Evolutionary conservation across 2,329 filamentous ascomycete genomes (phyloP).

Genomic region (Xylariaceae sp.): DNA sequence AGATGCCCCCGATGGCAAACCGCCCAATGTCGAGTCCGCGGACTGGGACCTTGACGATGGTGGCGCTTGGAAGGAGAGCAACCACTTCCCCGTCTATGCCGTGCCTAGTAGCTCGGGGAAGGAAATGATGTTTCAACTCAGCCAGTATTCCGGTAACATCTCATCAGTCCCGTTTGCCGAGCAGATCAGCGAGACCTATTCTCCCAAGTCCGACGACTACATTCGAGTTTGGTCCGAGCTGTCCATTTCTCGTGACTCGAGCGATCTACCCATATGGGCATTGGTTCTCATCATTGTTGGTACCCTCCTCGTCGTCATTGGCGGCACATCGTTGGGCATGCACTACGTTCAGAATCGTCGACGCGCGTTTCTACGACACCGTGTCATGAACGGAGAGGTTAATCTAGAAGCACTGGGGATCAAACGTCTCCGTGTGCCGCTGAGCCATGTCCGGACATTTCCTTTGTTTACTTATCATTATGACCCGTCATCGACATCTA

Average conservation of each 20-base stretch:
- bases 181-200: conserved; percentile 52
- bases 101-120: conserved; percentile 65
- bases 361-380: conserved; percentile 61
- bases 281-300: conserved; percentile 70
- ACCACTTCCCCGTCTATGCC: conserved; percentile 78
- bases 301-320: conserved; percentile 65
- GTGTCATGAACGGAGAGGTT: conserved; percentile 74
- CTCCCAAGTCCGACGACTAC: conserved; percentile 54
- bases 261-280: conserved; percentile 74
- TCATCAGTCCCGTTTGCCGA: conserved; percentile 55
- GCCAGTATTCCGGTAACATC: conserved; percentile 73
- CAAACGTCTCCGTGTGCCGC: conserved; percentile 74
- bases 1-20: conserved; percentile 52
- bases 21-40: conserved; percentile 60
- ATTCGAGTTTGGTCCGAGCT: conserved; percentile 58
- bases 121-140: conserved; percentile 66
- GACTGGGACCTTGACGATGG: conserved; percentile 69
- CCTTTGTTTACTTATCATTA: conserved; percentile 74
- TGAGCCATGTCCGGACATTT: conserved; percentile 65
- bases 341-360: conserved; percentile 72
- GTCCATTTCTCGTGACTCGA: conserved; percentile 40
- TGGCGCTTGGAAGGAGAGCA: conserved; percentile 66
- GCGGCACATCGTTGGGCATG: conserved; percentile 66
- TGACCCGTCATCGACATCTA: conserved; percentile 43
- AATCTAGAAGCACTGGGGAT: conserved; percentile 85